These are phyloP conservation scores for Thielaviopsis musarum DNA, from an alignment of 2,329 filamentous ascomycete genomes.

Conservation along the genomic window DNA sequence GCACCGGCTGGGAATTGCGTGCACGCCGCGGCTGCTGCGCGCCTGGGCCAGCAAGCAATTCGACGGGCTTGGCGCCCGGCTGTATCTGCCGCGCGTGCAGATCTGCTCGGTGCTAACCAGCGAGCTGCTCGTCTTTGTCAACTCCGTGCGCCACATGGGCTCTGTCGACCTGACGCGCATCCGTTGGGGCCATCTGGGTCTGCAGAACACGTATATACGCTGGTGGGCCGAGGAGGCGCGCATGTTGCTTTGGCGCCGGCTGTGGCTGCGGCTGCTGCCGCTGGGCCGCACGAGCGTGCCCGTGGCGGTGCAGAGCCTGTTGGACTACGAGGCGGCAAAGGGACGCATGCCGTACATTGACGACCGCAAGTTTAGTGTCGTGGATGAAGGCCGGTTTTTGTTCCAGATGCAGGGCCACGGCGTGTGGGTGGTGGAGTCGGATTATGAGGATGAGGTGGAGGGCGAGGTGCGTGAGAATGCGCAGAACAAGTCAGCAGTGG, in stretches of 20 bases:
- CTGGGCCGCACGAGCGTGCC: slow-evolving; percentile 3
- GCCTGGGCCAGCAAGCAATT: slow-evolving; percentile 7
- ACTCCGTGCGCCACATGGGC: slow-evolving; percentile 4
- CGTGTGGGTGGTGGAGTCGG: slow-evolving; percentile 6
- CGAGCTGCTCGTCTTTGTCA: slow-evolving; percentile 5
- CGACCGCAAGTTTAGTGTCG: slow-evolving; percentile 1
- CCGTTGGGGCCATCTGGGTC: slow-evolving; percentile 1
- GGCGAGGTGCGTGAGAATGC: neutral
- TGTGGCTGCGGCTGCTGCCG: slow-evolving; percentile 2
- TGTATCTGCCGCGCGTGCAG: slow-evolving; percentile 5
- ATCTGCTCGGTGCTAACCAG: neutral
- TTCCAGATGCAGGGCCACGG: slow-evolving; percentile 4
- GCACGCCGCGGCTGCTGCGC: slow-evolving; percentile 7
- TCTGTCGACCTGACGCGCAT: slow-evolving; percentile 2
- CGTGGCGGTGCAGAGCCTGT: slow-evolving; percentile 4
- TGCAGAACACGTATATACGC: slow-evolving; percentile 1
- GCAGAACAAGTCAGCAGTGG: neutral
- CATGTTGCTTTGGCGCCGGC: slow-evolving; percentile 8
- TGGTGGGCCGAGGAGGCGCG: slow-evolving; percentile 3
- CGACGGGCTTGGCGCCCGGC: slow-evolving; percentile 3
- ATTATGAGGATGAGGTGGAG: slow-evolving; percentile 1
- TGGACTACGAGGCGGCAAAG: slow-evolving; percentile 8
- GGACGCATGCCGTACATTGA: slow-evolving; percentile 5
- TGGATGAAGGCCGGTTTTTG: slow-evolving; percentile 8
- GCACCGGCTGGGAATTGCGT: neutral